phyloP scores from a whole-genome alignment of 2,329 filamentous ascomycete species.

The Pyrenochaeta sp. region DNA sequence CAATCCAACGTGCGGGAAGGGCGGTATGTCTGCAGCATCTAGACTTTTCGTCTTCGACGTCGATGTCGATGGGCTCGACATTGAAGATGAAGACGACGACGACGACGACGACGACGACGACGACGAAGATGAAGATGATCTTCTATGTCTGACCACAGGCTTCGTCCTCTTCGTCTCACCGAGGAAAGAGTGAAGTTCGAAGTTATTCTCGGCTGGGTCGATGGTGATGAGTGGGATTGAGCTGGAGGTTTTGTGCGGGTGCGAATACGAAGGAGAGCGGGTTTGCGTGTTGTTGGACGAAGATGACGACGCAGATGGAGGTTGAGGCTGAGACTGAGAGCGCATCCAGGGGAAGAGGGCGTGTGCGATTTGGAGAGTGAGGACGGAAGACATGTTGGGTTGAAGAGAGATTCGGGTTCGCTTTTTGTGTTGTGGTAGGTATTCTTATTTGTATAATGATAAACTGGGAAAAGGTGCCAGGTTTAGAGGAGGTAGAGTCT shows the following conservation, averaged over 20 bases:
- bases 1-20: too few species aligned
- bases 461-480: not conserved
- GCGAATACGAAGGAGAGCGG: not conserved
- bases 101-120: too few species aligned
- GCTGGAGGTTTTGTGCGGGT: not conserved
- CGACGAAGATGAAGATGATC: too few species aligned
- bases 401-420: not conserved
- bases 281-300: not conserved
- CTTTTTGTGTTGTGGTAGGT: not conserved
- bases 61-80: too few species aligned
- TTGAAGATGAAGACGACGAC: too few species aligned
- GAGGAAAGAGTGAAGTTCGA: not conserved
- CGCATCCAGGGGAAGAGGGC: slow-evolving; percentile 10
- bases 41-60: too few species aligned
- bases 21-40: too few species aligned
- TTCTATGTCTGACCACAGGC: too few species aligned
- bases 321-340: not conserved
- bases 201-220: not conserved
- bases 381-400: slow-evolving; percentile 9
- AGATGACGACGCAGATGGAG: not conserved
- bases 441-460: not conserved
- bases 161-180: not conserved
- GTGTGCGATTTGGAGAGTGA: slow-evolving; percentile 14
- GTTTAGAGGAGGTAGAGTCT: not conserved
- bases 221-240: not conserved